Evolutionary conservation across 441 rosid genomes (phyloP).

Genomic region (Gossypium schwendimanii): DNA sequence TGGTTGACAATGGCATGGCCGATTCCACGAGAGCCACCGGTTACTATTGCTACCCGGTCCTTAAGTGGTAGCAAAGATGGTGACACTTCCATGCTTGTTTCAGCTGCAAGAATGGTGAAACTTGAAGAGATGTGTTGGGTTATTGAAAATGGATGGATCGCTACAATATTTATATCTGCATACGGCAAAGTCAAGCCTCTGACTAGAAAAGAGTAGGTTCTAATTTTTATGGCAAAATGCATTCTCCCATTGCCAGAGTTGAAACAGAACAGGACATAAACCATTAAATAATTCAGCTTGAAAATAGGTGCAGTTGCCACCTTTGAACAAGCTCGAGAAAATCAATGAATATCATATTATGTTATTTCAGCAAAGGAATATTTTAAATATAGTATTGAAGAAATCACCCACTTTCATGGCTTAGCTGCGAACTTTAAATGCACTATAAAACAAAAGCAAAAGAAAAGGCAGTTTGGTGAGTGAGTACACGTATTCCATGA

Average conservation of each 20-base stretch:
- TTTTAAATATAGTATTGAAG: background rate
- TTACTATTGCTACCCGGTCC: conserved; percentile 43
- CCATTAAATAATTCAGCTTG: too few species aligned
- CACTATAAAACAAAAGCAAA: background rate
- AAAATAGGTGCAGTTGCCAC: background rate
- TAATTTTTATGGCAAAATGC: too few species aligned
- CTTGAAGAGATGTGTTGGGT: background rate
- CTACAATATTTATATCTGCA: background rate
- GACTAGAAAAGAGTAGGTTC: too few species aligned
- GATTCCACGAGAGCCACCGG: conserved; percentile 49
- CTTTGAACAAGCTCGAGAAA: background rate
- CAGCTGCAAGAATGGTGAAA: conserved; percentile 17
- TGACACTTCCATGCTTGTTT: background rate
- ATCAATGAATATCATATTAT: background rate
- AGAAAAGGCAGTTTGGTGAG: background rate
- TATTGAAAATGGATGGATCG: background rate
- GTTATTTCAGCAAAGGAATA: background rate
- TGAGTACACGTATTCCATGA: background rate
- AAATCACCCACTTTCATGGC: background rate
- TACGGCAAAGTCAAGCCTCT: background rate
- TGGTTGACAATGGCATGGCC: conserved; percentile 38
- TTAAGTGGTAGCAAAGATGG: conserved; percentile 27
- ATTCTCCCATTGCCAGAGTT: background rate
- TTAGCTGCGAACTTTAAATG: background rate
- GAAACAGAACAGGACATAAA: background rate